A percentile compares a stretch with the other conserved stretches of the same genome.
Conservation (phyloP, 805 yeast genomes). For the Metschnikowia kunwiensis region DNA sequence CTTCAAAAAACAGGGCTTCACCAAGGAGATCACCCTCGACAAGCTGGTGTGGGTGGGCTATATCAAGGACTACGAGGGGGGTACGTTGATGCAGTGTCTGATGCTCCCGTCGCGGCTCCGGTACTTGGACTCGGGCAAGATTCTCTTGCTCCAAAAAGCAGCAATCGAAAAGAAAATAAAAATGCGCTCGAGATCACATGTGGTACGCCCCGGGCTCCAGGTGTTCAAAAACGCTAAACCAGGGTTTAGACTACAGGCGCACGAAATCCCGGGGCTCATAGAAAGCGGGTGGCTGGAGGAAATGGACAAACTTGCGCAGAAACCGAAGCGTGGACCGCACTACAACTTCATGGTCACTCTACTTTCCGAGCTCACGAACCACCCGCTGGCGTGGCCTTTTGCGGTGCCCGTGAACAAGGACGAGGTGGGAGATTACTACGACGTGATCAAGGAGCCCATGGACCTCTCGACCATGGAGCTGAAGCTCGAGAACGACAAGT, state of each 20-base stretch:
- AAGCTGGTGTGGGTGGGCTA: constrained; percentile 95
- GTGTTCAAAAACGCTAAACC: constrained; percentile 68
- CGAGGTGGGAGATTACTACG: constrained; percentile 95
- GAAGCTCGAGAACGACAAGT: constrained; percentile 87
- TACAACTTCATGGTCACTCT: constrained; percentile 89
- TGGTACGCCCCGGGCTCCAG: constrained; percentile 77
- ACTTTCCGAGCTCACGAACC: constrained; percentile 83
- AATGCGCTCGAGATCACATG: constrained; percentile 71
- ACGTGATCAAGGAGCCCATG: constrained; percentile 97
- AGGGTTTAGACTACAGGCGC: constrained; percentile 31
- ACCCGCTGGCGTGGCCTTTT: constrained; percentile 98
- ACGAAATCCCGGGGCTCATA: constrained; percentile 78
- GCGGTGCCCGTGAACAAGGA: constrained; percentile 87
- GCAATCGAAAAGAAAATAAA: constrained; percentile 84
- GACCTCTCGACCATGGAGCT: constrained; percentile 94
- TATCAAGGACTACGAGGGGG: constrained; percentile 98
- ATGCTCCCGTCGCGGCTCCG: constrained; percentile 82
- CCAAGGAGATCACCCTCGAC: constrained; percentile 87
- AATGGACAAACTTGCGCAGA: constrained; percentile 94
- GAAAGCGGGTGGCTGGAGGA: constrained; percentile 99
- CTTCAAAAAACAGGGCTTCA: constrained; percentile 96
- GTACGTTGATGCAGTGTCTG: constrained; percentile 95
- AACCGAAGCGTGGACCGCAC: constrained; percentile 93
- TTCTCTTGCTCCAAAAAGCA: constrained; percentile 83
- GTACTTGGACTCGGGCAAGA: constrained; percentile 84